These are phyloP conservation scores for Coccomyxa sp. DNA, from an alignment of 139 green algal species.

Conservation along the genomic window DNA sequence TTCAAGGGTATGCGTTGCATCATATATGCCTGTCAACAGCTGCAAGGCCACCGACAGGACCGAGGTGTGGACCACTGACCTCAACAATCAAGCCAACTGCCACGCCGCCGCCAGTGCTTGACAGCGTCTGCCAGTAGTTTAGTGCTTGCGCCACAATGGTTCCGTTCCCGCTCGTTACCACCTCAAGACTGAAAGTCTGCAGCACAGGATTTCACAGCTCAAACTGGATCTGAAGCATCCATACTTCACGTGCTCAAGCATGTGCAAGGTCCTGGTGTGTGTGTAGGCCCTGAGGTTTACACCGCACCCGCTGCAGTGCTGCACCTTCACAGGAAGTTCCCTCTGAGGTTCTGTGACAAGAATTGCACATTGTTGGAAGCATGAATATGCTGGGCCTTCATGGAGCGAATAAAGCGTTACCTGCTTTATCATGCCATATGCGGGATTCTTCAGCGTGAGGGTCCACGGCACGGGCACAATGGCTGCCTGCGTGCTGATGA, in stretches of 20 bases:
- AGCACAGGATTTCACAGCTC: not conserved
- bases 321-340: too few relatives aligned
- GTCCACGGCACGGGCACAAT: slow-evolving; percentile 14
- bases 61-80: not conserved
- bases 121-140: slow-evolving; percentile 2
- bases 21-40: too few relatives aligned
- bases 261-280: too few relatives aligned
- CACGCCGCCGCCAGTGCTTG: not conserved
- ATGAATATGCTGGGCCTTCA: not conserved
- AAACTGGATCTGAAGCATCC: too few relatives aligned
- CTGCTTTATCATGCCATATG: slow-evolving; percentile 5
- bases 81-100: not conserved
- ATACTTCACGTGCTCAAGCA: too few relatives aligned
- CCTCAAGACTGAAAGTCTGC: slow-evolving; percentile 5
- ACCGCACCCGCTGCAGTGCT: too few relatives aligned
- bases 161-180: not conserved
- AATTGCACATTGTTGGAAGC: not conserved
- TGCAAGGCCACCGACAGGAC: too few relatives aligned
- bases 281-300: too few relatives aligned
- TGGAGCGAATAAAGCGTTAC: not conserved
- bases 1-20: too few relatives aligned
- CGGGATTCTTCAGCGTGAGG: slow-evolving; percentile 1
- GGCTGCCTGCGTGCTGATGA: slow-evolving; percentile 1
- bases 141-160: not conserved
- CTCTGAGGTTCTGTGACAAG: too few relatives aligned